Evolutionary conservation across 2,329 filamentous ascomycete genomes (phyloP), one percentile per base, ranked within the genome.

Genomic region (Alternaria ethzedia): DNA sequence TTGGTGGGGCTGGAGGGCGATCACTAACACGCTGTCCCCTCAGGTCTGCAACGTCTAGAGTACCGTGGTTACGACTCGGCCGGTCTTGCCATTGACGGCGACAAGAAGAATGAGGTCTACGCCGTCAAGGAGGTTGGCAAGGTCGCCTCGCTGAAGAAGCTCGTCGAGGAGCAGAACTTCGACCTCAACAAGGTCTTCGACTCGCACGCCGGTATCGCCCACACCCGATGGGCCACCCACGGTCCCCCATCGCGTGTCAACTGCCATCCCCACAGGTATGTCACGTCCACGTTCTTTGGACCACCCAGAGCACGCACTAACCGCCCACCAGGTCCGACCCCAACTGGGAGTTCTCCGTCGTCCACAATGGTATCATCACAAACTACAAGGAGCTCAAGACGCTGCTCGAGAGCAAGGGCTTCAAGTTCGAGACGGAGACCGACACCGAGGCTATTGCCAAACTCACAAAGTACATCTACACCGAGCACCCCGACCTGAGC

Each of bases 331-430:
- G 94, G 83, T 98, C 95, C 71, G 96, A 99, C 82, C 89, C 91
- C 75, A 92, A 85, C 77, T 99, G 95, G 94, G 92, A 99, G 84
- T 99, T 99, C 83, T 88, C 93, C 71, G 90, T 99, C 75, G 96
- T 98, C 66, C 96, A 99, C 91, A 99, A 99, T 84, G 96, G 96
- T 80, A 99, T 99, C 87, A 99, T 99, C 84, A 99, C 96, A 86
- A 99, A 99, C 89, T 99, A 99, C 89, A 99, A 99, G 88, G 96
- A 99, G 85, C 86, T 99, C 77, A 97, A 95, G 89, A 93, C 91
- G 67, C 90, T 99, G 69, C 88, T 99, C 73, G 88, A 91, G 84
- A 88, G 87, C 86, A 99, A 98, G 88, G 96, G 96, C 80, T 97
- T 97, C 90, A 91, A 90, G 79, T 99, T 99, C 81, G 96, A 99